These are phyloP conservation scores for Nakazawaea laoshanensis DNA, from an alignment of 805 yeast genomes.

Conservation along the genomic window DNA sequence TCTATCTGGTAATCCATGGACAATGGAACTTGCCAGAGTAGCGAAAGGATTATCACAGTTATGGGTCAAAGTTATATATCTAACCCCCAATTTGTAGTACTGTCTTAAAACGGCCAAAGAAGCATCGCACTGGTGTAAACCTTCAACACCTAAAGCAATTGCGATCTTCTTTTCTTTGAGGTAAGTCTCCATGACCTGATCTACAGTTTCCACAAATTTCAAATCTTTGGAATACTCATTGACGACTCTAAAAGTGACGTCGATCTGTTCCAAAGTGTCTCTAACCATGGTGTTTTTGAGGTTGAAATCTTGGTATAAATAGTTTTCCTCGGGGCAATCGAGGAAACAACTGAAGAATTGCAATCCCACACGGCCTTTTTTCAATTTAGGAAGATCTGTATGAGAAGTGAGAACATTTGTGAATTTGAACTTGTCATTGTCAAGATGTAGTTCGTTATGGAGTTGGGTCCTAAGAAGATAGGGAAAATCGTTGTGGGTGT, in stretches of 20 bases:
- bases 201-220: constrained; percentile 30
- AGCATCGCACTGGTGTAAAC: constrained; percentile 33
- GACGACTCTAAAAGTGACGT: constrained; percentile 36
- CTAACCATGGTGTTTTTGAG: constrained; percentile 33
- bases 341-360: constrained; percentile 44
- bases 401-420: constrained; percentile 29
- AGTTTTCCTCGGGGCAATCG: constrained; percentile 28
- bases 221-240: constrained; percentile 30
- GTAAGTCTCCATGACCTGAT: constrained; percentile 30
- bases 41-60: constrained; percentile 42
- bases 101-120: constrained; percentile 32
- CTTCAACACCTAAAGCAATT: constrained; percentile 36
- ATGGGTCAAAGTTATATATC: constrained; percentile 37
- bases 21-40: constrained; percentile 34
- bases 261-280: constrained; percentile 47
- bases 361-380: constrained; percentile 35
- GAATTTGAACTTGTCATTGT: constrained; percentile 28
- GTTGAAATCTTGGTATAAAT: constrained; percentile 34
- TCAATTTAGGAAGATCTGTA: constrained; percentile 34
- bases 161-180: constrained; percentile 22
- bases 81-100: constrained; percentile 33
- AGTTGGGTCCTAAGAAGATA: constrained; percentile 37
- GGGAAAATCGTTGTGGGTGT: constrained; percentile 45
- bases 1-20: constrained; percentile 28
- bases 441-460: constrained; percentile 29